Evolutionary conservation across 2,329 filamentous ascomycete genomes (phyloP).

Genomic region (Aspergillus sp.): DNA sequence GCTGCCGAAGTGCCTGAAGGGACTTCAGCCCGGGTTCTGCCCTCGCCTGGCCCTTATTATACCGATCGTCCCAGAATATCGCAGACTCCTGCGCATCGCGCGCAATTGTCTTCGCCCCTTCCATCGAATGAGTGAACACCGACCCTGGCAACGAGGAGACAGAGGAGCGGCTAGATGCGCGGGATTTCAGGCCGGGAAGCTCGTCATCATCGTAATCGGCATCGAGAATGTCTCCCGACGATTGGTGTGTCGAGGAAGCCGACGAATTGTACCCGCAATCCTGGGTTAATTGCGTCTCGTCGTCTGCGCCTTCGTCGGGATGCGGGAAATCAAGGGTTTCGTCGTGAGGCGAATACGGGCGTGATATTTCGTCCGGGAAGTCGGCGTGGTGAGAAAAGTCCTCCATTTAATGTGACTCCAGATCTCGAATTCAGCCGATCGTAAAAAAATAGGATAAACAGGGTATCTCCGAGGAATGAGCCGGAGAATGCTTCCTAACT

Average conservation of each 20-base stretch:
- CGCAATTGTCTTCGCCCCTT: conserved; percentile 24
- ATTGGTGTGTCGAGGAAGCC: conserved; percentile 31
- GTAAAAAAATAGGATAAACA: neutral
- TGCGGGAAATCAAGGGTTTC: neutral
- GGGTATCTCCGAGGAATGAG: neutral
- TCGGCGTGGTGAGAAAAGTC: neutral
- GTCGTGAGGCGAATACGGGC: neutral
- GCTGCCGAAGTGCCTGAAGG: conserved; percentile 32
- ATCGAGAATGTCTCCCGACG: conserved; percentile 26
- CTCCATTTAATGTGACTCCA: neutral
- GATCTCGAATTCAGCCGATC: neutral
- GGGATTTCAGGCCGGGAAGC: conserved; percentile 24
- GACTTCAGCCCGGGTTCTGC: conserved; percentile 17
- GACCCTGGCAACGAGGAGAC: conserved; percentile 43
- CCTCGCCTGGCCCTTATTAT: conserved; percentile 5
- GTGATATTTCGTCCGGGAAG: neutral
- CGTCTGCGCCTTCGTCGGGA: conserved; percentile 18
- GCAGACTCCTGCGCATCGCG: conserved; percentile 19
- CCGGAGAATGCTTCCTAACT: neutral
- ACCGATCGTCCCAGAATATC: conserved; percentile 19
- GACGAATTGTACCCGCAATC: conserved; percentile 37
- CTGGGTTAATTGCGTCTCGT: conserved; percentile 12
- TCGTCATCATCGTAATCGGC: conserved; percentile 29
- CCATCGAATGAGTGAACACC: conserved; percentile 33
- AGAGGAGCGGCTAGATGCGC: conserved; percentile 41